Conservation (phyloP, 1,284 basidiomycete genomes). For the Irpex rosettiformis region DNA sequence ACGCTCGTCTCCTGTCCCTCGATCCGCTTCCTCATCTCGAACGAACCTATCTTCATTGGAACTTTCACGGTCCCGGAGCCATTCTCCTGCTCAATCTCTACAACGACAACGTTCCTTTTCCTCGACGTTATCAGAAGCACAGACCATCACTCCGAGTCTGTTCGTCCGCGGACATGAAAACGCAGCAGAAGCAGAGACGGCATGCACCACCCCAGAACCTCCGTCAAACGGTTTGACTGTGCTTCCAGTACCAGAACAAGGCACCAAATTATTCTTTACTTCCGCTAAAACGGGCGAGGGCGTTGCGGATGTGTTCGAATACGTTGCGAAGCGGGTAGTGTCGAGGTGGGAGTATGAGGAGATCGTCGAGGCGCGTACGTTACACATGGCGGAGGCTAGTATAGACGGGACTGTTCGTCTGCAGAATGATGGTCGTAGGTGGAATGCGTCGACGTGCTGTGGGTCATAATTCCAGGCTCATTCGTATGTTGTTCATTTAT, state of each 20-base stretch:
- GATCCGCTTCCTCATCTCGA: conserved; percentile 25
- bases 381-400: conserved; percentile 26
- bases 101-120: conserved; percentile 39
- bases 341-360: conserved; percentile 63
- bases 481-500: neutral
- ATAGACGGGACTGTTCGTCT: conserved; percentile 20
- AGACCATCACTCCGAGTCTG: conserved; percentile 61
- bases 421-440: conserved; percentile 7
- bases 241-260: conserved; percentile 35
- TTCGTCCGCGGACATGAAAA: conserved; percentile 37
- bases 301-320: conserved; percentile 67
- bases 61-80: conserved; percentile 19
- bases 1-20: conserved; percentile 52
- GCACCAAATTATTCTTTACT: conserved; percentile 66
- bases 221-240: conserved; percentile 19
- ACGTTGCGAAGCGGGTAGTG: conserved; percentile 58
- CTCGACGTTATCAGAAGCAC: conserved; percentile 45
- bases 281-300: conserved; percentile 73
- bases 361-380: conserved; percentile 30
- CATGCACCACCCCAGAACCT: conserved; percentile 22
- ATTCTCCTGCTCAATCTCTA: conserved; percentile 21
- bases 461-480: conserved; percentile 11
- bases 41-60: conserved; percentile 16
- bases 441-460: conserved; percentile 20
- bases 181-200: conserved; percentile 20